A percentile compares a stretch with the other conserved stretches of the same genome.
Evolutionary conservation across 108 stramenopile genomes (phyloP).

Genomic region (Nannochloropsis salina): DNA sequence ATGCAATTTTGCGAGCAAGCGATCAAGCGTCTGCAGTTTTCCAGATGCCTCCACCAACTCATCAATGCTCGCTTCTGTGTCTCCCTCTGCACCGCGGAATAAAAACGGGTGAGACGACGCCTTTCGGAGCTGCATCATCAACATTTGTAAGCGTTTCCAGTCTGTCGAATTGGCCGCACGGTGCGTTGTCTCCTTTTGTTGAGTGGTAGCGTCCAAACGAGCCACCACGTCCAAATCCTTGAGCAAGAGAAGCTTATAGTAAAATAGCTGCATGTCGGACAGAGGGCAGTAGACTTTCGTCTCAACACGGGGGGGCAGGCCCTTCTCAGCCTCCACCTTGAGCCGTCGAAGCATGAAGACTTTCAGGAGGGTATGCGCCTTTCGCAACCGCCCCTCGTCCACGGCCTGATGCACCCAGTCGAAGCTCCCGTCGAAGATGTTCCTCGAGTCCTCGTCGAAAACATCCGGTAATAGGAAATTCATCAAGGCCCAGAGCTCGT

Average conservation of each 20-base stretch:
- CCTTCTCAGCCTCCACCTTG: constrained; percentile 64
- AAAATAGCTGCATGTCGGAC: constrained; percentile 56
- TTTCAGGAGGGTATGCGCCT: constrained; percentile 62
- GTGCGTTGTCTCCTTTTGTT: constrained; percentile 25
- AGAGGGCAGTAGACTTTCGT: constrained; percentile 65
- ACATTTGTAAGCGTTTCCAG: constrained; percentile 47
- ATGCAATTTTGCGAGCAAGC: constrained; percentile 83
- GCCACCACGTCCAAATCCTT: constrained; percentile 58
- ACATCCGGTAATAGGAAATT: constrained; percentile 95
- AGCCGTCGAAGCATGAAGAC: constrained; percentile 65
- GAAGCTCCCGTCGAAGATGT: background rate
- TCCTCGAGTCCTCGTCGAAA: constrained; percentile 52
- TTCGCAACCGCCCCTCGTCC: background rate
- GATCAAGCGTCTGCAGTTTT: constrained; percentile 90
- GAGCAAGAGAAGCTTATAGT: constrained; percentile 65
- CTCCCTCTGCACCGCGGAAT: constrained; percentile 62
- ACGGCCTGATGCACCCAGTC: background rate
- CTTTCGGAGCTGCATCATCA: constrained; percentile 73
- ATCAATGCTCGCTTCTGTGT: constrained; percentile 6
- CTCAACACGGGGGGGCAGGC: constrained; percentile 52
- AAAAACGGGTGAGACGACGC: constrained; percentile 63
- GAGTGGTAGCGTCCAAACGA: constrained; percentile 21
- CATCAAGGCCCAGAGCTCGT: constrained; percentile 89
- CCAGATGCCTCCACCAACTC: constrained; percentile 53
- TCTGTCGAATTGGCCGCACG: constrained; percentile 21